A percentile compares a stretch with the other conserved stretches of the same genome.
These are phyloP conservation scores for Plantago coronopus DNA, from an alignment of 305 asterid species.

Conservation along the genomic window DNA sequence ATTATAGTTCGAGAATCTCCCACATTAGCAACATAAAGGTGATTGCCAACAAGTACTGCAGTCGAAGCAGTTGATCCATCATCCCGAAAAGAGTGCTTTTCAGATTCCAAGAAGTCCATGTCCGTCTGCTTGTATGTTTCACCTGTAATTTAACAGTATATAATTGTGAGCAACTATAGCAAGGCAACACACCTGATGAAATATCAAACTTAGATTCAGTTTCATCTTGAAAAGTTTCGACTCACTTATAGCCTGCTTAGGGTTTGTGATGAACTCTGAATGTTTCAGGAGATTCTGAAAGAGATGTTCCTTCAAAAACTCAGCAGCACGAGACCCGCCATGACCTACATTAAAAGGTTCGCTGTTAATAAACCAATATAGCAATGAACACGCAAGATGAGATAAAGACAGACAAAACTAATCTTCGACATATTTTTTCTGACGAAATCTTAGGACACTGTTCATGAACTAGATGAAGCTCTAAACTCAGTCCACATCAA, in stretches of 20 bases:
- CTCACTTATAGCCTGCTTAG: slow-evolving; percentile 93
- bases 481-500: neutral
- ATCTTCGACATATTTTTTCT: neutral
- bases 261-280: slow-evolving; percentile 57
- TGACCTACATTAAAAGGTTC: slow-evolving; percentile 61
- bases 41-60: slow-evolving; percentile 85
- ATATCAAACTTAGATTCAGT: too few relatives aligned
- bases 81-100: slow-evolving; percentile 85
- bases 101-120: slow-evolving; percentile 77
- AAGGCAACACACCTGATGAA: neutral
- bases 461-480: too few relatives aligned
- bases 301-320: slow-evolving; percentile 84
- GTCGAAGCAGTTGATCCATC: slow-evolving; percentile 98
- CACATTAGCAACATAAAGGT: slow-evolving; percentile 94
- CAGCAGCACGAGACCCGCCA: slow-evolving; percentile 98
- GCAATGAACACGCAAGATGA: neutral
- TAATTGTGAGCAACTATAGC: slow-evolving; percentile 13
- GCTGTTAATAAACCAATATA: slow-evolving; percentile 21
- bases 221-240: slow-evolving; percentile 10
- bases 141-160: slow-evolving; percentile 45
- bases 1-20: slow-evolving; percentile 96
- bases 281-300: slow-evolving; percentile 88
- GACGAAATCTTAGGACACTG: neutral
- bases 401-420: neutral
- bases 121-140: slow-evolving; percentile 85